Evolutionary conservation across 345 rosid genomes (phyloP).

Genomic region (Zanthoxylum bungeanum): DNA sequence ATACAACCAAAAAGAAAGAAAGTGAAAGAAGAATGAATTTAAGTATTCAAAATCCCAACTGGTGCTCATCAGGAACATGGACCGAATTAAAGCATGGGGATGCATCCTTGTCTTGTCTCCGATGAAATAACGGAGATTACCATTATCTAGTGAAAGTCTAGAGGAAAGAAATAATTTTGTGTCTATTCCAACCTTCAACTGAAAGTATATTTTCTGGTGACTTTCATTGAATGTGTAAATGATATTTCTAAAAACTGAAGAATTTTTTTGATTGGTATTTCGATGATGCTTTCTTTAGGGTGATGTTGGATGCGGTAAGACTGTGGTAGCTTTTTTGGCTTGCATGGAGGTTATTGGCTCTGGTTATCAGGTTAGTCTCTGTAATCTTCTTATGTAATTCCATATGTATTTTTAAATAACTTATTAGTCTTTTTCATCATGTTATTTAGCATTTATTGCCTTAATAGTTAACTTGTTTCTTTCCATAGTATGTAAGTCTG

Average conservation of each 20-base stretch:
- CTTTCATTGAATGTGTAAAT: not conserved
- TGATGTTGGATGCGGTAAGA: slow-evolving; percentile 98
- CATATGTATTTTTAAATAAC: not conserved
- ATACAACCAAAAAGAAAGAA: not conserved
- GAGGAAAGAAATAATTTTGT: not conserved
- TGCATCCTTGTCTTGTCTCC: not conserved
- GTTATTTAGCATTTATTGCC: not conserved
- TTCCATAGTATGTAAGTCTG: not conserved
- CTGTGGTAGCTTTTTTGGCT: slow-evolving; percentile 91
- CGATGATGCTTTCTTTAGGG: slow-evolving; percentile 48
- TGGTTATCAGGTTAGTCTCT: slow-evolving; percentile 82
- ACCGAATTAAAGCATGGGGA: slow-evolving; percentile 2
- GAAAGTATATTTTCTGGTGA: not conserved
- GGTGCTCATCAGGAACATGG: not conserved
- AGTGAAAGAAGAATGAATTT: not conserved
- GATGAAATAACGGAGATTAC: not conserved
- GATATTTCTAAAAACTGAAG: slow-evolving; percentile 12
- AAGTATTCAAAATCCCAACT: not conserved
- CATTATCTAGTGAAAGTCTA: not conserved
- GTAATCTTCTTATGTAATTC: slow-evolving; percentile 3
- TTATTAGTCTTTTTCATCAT: not conserved
- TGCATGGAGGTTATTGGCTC: slow-evolving; percentile 93
- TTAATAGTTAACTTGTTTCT: not conserved
- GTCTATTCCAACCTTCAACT: not conserved
- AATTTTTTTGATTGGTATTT: slow-evolving; percentile 16